Evolutionary conservation across 116 monocot species (phyloP).

Genomic region (Dioscorea cayenensis): DNA sequence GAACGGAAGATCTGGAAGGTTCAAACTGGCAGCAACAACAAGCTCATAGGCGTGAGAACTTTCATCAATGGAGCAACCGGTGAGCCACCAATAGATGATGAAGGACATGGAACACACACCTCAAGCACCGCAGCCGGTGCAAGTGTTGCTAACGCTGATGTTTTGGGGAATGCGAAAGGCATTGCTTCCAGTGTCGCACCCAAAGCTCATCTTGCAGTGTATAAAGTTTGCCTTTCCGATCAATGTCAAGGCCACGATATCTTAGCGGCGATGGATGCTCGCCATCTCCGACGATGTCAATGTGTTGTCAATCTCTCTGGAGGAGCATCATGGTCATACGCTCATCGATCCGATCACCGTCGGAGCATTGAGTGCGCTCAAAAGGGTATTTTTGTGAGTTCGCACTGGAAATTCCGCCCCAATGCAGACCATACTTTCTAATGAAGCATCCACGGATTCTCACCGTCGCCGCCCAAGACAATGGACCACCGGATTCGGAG

Average conservation of each 20-base stretch:
- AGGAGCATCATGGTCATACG: background rate
- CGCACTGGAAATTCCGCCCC: background rate
- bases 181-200: constrained; percentile 10
- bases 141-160: background rate
- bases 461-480: constrained; percentile 7
- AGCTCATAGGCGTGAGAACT: background rate
- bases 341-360: background rate
- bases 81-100: background rate
- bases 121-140: constrained; percentile 9
- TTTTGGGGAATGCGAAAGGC: background rate
- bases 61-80: background rate
- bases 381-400: constrained; percentile 6
- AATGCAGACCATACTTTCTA: background rate
- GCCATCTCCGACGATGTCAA: constrained; percentile 12
- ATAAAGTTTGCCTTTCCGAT: background rate
- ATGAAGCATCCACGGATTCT: constrained; percentile 10
- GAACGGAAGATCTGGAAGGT: no score
- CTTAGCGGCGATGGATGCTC: constrained; percentile 1
- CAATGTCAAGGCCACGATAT: background rate
- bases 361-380: background rate
- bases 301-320: constrained; percentile 11
- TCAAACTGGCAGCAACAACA: no score
- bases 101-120: constrained; percentile 13
- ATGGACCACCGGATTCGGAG: background rate
- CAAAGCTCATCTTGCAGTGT: constrained; percentile 3